A percentile compares a stretch with the other conserved stretches of the same genome.
Conservation (phyloP, 352 stramenopile genomes). For the Phytophthora pseudosyringae region DNA sequence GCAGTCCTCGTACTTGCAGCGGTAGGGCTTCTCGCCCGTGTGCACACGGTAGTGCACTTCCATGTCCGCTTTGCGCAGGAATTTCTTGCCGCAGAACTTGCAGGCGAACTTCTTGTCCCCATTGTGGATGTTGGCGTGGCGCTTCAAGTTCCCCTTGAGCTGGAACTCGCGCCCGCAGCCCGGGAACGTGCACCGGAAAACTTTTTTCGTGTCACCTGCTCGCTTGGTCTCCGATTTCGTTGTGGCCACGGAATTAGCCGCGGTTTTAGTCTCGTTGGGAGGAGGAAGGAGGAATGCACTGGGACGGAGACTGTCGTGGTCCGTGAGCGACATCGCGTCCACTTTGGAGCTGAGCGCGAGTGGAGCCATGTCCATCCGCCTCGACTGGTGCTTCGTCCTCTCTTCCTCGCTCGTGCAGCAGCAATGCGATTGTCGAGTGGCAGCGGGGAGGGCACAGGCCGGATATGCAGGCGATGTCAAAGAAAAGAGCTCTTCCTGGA, state of each 20-base stretch:
- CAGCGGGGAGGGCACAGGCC: background rate
- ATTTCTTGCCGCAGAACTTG: constrained; percentile 62
- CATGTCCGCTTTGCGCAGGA: constrained; percentile 80
- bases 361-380: constrained; percentile 27
- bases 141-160: constrained; percentile 72
- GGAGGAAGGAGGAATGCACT: constrained; percentile 1
- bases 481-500: constrained; percentile 20
- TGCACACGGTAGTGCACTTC: constrained; percentile 78
- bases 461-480: constrained; percentile 16
- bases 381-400: background rate
- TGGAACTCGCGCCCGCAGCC: constrained; percentile 64
- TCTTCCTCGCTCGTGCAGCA: background rate
- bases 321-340: constrained; percentile 22
- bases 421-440: constrained; percentile 26
- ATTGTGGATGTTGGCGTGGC: constrained; percentile 66
- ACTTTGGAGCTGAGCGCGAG: constrained; percentile 30
- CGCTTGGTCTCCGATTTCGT: constrained; percentile 10
- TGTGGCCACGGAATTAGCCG: background rate
- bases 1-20: constrained; percentile 59
- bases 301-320: constrained; percentile 11
- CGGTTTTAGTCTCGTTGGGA: background rate
- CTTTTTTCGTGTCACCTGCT: constrained; percentile 11
- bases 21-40: constrained; percentile 80
- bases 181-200: constrained; percentile 59
- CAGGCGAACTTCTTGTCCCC: constrained; percentile 68